A percentile compares a stretch with the other conserved stretches of the same genome.
These are phyloP conservation scores for Bacidia rubella DNA, from an alignment of 495 filamentous ascomycete genomes.

Conservation along the genomic window DNA sequence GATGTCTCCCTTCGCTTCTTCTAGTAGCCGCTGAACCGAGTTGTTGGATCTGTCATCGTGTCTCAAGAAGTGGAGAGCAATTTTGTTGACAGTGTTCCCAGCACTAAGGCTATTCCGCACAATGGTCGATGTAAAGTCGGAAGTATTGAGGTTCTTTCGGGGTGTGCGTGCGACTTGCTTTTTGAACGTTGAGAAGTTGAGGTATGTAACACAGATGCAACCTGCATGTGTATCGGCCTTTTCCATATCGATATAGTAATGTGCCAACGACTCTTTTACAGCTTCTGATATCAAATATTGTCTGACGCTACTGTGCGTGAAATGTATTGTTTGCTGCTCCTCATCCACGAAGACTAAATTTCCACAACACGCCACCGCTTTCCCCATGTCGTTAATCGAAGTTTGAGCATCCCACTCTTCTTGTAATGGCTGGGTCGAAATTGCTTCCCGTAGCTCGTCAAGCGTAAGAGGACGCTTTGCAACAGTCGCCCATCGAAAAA, in stretches of 20 bases:
- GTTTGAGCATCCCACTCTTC: conserved; percentile 1
- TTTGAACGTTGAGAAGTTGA: conserved; percentile 11
- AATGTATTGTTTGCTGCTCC: conserved; percentile 9
- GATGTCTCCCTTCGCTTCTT: background rate
- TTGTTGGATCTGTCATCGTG: background rate
- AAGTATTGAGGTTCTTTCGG: background rate
- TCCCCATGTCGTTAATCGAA: conserved; percentile 8
- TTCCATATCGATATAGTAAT: conserved; percentile 2
- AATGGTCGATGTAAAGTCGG: background rate
- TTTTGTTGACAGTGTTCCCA: background rate
- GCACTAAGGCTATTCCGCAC: background rate
- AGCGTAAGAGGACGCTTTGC: conserved; percentile 14
- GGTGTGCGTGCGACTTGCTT: background rate
- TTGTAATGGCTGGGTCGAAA: conserved; percentile 11
- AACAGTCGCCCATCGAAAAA: conserved; percentile 14
- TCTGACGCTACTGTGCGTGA: conserved; percentile 16
- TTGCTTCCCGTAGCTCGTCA: conserved; percentile 16
- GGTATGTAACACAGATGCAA: conserved; percentile 14
- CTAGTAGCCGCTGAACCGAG: background rate
- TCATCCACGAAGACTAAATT: conserved; percentile 16
- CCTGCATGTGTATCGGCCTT: conserved; percentile 6
- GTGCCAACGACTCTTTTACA: background rate
- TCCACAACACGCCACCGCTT: conserved; percentile 10
- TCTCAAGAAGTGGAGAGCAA: background rate
- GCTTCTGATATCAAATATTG: conserved; percentile 8